Percentiles rank a stretch among this genome's conserved stretches.
phyloP scores from a whole-genome alignment of 768 basidiomycete genomes.

The Tylopilus sp. region DNA sequence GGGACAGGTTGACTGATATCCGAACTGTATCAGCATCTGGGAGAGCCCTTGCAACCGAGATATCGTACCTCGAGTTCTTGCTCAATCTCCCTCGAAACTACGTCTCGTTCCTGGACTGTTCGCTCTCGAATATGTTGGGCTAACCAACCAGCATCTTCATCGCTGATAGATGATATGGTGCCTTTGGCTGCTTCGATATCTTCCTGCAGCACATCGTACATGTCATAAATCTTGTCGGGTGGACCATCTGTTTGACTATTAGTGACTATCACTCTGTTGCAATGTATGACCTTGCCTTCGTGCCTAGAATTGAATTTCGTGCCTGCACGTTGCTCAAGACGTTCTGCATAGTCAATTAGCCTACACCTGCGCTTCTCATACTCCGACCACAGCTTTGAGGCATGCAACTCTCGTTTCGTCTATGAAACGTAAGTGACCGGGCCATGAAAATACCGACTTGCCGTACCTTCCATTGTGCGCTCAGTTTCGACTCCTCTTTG shows the following conservation, averaged over 20 bases:
- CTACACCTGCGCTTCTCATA: constrained; percentile 52
- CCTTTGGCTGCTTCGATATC: constrained; percentile 44
- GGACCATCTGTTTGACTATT: constrained; percentile 17
- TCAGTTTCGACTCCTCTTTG: constrained; percentile 59
- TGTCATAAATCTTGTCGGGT: constrained; percentile 48
- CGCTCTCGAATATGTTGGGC: constrained; percentile 49
- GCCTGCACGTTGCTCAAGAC: constrained; percentile 57
- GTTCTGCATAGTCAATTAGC: constrained; percentile 62
- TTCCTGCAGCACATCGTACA: constrained; percentile 62
- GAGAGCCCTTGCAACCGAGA: not conserved
- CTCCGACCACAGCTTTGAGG: constrained; percentile 52
- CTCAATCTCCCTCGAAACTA: constrained; percentile 58
- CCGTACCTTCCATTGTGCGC: constrained; percentile 71
- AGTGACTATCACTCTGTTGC: not conserved
- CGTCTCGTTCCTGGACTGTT: constrained; percentile 47
- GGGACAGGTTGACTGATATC: constrained; percentile 57
- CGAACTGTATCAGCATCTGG: constrained; percentile 5
- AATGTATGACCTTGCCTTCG: constrained; percentile 35
- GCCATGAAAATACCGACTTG: not conserved
- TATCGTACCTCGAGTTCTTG: constrained; percentile 64
- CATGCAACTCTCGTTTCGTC: constrained; percentile 58
- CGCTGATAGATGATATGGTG: constrained; percentile 40
- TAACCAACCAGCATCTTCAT: constrained; percentile 60
- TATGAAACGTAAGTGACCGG: constrained; percentile 26
- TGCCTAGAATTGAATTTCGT: constrained; percentile 37